phyloP scores from a whole-genome alignment of 768 basidiomycete species.

The Mycena amicta region DNA sequence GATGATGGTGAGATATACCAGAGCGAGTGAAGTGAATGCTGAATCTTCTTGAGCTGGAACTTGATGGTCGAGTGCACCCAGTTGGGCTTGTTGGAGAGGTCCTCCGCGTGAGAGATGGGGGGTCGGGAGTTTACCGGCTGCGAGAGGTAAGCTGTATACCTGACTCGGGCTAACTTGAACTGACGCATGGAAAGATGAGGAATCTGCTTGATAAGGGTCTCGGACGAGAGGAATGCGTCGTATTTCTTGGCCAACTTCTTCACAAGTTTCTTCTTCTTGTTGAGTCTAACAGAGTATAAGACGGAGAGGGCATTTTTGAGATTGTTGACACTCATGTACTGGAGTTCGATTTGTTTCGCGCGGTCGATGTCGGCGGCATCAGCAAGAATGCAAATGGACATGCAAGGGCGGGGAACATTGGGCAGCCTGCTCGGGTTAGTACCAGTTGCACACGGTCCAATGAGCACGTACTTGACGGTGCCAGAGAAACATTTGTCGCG shows the following conservation, averaged over 20 bases:
- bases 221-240: conserved; percentile 97
- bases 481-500: conserved; percentile 99
- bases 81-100: conserved; percentile 83
- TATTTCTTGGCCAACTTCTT: conserved; percentile 99
- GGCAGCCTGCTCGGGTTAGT: conserved; percentile 65
- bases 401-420: conserved; percentile 95
- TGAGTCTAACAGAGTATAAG: conserved; percentile 56
- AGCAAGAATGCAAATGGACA: conserved; percentile 99
- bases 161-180: too few species aligned
- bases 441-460: not conserved
- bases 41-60: conserved; percentile 94
- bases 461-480: conserved; percentile 79
- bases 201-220: conserved; percentile 98
- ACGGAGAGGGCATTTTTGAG: conserved; percentile 81
- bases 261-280: conserved; percentile 99
- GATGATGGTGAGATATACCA: not conserved
- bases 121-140: conserved; percentile 98
- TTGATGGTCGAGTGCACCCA: conserved; percentile 99
- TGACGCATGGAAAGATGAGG: conserved; percentile 99
- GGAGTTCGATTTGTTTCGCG: conserved; percentile 95
- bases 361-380: conserved; percentile 99
- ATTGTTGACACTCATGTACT: conserved; percentile 99
- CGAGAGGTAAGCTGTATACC: not conserved
- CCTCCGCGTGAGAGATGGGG: conserved; percentile 92
- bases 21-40: not conserved